These are phyloP conservation scores for Primulina huaijiensis DNA, from an alignment of 257 asterid species.

Conservation along the genomic window DNA sequence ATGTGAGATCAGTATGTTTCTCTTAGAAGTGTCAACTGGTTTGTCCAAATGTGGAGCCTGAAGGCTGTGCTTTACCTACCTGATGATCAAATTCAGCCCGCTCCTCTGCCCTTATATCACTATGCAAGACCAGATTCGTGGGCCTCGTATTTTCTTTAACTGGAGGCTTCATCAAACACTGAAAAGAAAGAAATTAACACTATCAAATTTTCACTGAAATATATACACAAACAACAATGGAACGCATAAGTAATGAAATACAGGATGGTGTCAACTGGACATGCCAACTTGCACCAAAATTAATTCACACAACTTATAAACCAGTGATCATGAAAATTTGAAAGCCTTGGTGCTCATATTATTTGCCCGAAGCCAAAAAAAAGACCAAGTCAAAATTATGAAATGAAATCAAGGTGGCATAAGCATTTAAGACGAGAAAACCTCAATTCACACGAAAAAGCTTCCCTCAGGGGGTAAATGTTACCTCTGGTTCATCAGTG, in stretches of 20 bases:
- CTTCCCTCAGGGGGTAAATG: neutral
- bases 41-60: conserved; percentile 10
- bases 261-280: no score
- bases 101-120: conserved; percentile 78
- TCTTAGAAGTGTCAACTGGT: neutral
- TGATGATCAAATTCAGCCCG: conserved; percentile 88
- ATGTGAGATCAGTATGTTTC: neutral
- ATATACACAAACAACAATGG: neutral
- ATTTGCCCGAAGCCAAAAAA: no score
- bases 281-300: no score
- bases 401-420: neutral
- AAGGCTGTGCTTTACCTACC: conserved; percentile 48
- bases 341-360: neutral
- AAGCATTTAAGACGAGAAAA: neutral
- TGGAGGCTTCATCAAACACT: conserved; percentile 79
- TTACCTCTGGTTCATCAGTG: conserved; percentile 41
- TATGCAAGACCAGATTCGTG: conserved; percentile 68
- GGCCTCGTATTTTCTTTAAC: conserved; percentile 73
- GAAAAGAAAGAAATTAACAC: conserved; percentile 22
- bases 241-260: neutral
- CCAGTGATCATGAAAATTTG: neutral
- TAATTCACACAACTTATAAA: no score
- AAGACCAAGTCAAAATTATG: neutral
- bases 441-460: conserved; percentile 22
- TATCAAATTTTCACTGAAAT: neutral